phyloP scores from a whole-genome alignment of 192 early-diverging fungal species.

The Spizellomyces sp. region DNA sequence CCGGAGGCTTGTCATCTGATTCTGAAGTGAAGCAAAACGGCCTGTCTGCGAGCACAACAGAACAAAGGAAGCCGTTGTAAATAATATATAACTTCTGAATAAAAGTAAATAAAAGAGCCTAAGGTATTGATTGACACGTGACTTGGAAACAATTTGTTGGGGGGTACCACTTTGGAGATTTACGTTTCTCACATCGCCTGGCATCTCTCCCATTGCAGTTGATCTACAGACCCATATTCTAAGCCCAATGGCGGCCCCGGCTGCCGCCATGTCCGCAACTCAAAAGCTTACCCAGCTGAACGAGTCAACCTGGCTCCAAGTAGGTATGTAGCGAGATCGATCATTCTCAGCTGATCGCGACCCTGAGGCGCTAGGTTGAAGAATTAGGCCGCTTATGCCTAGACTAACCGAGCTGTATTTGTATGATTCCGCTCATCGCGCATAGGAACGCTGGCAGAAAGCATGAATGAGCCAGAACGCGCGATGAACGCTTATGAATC shows the following conservation, averaged over 20 bases:
- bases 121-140: too few species aligned
- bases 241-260: not conserved
- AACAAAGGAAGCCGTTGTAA: too few species aligned
- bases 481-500: slow-evolving; percentile 85
- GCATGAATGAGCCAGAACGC: slow-evolving; percentile 78
- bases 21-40: too few species aligned
- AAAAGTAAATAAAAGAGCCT: too few species aligned
- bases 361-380: not conserved
- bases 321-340: slow-evolving; percentile 27
- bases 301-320: slow-evolving; percentile 41
- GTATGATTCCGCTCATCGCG: slow-evolving; percentile 38
- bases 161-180: too few species aligned
- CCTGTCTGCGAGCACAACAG: too few species aligned
- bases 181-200: too few species aligned
- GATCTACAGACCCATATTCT: too few species aligned
- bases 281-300: slow-evolving; percentile 33
- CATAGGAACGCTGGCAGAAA: slow-evolving; percentile 68
- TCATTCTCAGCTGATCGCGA: not conserved
- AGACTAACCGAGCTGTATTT: slow-evolving; percentile 3
- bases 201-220: too few species aligned
- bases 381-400: not conserved
- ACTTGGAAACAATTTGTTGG: too few species aligned
- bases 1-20: too few species aligned
- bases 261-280: slow-evolving; percentile 1
- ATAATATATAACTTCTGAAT: too few species aligned